These are phyloP conservation scores for Colletotrichum lindemuthianum DNA, from an alignment of 2,329 filamentous ascomycete genomes.

Conservation along the genomic window DNA sequence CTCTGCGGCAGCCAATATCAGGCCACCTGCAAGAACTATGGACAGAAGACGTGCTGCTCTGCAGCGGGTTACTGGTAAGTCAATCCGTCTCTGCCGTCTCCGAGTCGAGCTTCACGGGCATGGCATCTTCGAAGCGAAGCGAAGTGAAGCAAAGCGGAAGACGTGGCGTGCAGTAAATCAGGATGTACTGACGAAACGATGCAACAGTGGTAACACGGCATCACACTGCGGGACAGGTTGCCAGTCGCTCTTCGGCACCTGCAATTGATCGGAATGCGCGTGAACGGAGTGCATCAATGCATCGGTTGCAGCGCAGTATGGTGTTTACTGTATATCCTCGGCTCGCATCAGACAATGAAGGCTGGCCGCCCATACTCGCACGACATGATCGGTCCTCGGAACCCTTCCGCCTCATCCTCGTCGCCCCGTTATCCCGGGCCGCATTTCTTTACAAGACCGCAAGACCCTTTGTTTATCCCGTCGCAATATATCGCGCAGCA, in stretches of 20 bases:
- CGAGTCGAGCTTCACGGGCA: slow-evolving; percentile 1
- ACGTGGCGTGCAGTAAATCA: too few relatives aligned
- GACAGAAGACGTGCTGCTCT: slow-evolving; percentile 49
- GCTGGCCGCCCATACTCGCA: slow-evolving; percentile 8
- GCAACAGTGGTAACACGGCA: slow-evolving; percentile 41
- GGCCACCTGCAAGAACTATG: slow-evolving; percentile 46
- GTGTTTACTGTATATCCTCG: not conserved
- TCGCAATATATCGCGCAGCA: slow-evolving; percentile 15
- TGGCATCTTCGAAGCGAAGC: not conserved
- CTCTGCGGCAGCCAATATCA: slow-evolving; percentile 46
- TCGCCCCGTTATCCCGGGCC: not conserved
- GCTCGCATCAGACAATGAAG: slow-evolving; percentile 20
- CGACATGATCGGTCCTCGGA: slow-evolving; percentile 12
- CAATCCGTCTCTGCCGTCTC: not conserved
- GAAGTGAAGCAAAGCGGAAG: too few relatives aligned
- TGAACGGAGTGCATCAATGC: not conserved
- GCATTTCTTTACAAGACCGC: not conserved
- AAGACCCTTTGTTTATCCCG: not conserved
- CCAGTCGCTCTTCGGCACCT: slow-evolving; percentile 46
- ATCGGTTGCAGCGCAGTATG: not conserved
- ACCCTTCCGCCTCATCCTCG: not conserved
- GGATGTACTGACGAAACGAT: slow-evolving; percentile 22
- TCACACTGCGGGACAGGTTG: slow-evolving; percentile 47
- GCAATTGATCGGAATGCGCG: slow-evolving; percentile 37
- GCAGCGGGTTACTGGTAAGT: slow-evolving; percentile 48